phyloP scores from a whole-genome alignment of 768 basidiomycete species.

The Lactifluus rugatus region DNA sequence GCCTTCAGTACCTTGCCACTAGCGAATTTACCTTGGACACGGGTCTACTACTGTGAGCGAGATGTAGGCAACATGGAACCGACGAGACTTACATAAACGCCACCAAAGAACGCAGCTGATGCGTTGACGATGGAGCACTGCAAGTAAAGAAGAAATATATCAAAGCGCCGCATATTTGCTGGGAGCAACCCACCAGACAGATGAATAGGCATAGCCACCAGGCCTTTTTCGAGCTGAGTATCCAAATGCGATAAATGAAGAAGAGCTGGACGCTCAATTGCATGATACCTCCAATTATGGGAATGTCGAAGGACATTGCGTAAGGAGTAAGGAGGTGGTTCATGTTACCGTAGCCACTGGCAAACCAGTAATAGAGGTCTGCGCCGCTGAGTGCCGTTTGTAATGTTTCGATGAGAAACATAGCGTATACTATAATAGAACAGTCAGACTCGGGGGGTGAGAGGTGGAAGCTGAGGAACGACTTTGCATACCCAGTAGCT shows the following conservation, averaged over 20 bases:
- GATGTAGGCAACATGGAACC: neutral
- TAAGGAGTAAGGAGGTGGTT: slow-evolving; percentile 15
- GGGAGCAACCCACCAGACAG: neutral
- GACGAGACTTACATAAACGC: neutral
- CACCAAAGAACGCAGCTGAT: neutral
- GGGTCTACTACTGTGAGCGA: neutral
- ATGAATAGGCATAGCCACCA: neutral
- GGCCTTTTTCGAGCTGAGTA: neutral
- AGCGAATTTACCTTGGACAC: neutral
- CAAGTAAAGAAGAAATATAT: neutral
- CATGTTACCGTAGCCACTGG: slow-evolving; percentile 24
- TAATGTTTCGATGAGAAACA: slow-evolving; percentile 21
- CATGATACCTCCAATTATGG: neutral
- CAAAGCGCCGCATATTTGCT: neutral
- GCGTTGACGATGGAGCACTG: neutral
- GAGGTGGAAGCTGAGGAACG: neutral
- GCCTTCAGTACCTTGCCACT: neutral
- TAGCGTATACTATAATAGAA: slow-evolving; percentile 19
- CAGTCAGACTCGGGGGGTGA: neutral
- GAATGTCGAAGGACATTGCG: slow-evolving; percentile 16
- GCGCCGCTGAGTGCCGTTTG: slow-evolving; percentile 17
- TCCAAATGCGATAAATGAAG: slow-evolving; percentile 2
- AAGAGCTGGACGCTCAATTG: neutral
- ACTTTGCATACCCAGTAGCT: neutral
- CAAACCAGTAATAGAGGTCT: slow-evolving; percentile 26